Evolutionary conservation across 2,329 filamentous ascomycete species (phyloP), one percentile per base, ranked within the genome.

Genomic region (Microdochium nivale): DNA sequence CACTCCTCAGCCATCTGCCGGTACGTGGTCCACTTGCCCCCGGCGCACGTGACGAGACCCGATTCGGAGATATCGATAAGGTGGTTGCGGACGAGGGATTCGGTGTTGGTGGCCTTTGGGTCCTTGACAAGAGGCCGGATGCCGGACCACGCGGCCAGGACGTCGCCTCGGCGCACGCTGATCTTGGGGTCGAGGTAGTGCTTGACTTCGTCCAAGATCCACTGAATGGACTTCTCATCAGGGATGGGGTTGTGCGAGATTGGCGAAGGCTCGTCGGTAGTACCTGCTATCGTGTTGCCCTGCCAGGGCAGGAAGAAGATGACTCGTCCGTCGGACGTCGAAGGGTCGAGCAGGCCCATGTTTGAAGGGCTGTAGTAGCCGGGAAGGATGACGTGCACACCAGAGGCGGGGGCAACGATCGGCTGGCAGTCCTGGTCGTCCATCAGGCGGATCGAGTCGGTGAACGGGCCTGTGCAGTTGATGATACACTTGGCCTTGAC

Each of bases 241-340:
- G 90, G 87, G 30, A 90, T 66, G 1, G 90, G 90, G 60, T 92
- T 86, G 40, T 78, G 75, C 4, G 80, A 80, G 58, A 95, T 88
- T 27, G 77, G 72, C 35, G 85, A 87, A 2, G 88, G 84, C 37
- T 87, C 84, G 64, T 95, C 90, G 8, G 89, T 95, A 4, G 90
- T 95, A 55, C 90, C 90, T 47, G 89, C 90, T 63, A 95, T 94
- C 14, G 89, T 95, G 71, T 94, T 94, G 48, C 89, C 89, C 71
- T 95, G 89, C 90, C 90, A 95, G 23, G 90, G 90, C 40, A 95
- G 77, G 77, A 95, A 95, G 80, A 95, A 95, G 63, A 95, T 92
- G 49, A 95, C 90, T 65, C 90, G 82, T 21, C 90, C 90, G 63
- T 95, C 90, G 1, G 89, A 95, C 2, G 90, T 94, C 40, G 83